Percentiles rank a stretch among this genome's conserved stretches.
phyloP scores from a whole-genome alignment of 306 rosid species.

The Prunus mongolica region DNA sequence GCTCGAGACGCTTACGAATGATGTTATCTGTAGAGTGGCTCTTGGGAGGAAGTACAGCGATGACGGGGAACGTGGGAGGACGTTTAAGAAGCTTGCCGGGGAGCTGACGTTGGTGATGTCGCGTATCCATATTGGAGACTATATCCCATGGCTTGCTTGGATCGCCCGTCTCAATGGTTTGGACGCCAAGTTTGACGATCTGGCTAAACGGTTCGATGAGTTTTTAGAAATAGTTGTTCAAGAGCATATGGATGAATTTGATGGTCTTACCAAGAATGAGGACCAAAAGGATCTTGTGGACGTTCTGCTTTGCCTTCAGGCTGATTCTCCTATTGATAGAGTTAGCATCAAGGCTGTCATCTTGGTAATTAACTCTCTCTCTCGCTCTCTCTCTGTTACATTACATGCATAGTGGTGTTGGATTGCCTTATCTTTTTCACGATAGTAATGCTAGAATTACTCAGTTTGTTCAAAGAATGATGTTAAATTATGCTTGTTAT shows the following conservation, averaged over 20 bases:
- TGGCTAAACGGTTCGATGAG: background rate
- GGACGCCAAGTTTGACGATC: background rate
- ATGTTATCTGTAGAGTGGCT: background rate
- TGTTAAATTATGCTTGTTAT: too few species aligned
- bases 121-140: background rate
- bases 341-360: background rate
- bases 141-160: background rate
- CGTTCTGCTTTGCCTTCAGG: background rate
- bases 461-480: too few species aligned
- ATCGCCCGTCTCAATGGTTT: background rate
- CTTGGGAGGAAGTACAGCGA: background rate
- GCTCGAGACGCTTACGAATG: background rate
- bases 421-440: too few species aligned
- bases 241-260: background rate
- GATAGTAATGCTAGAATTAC: too few species aligned
- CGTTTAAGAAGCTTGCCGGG: background rate
- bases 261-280: background rate
- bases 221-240: background rate
- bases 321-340: background rate
- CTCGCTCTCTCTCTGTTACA: too few species aligned
- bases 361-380: background rate
- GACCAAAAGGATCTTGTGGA: background rate
- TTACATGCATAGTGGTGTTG: too few species aligned
- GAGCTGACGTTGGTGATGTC: background rate
- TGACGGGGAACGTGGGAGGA: background rate